Conservation (phyloP, 441 rosid genomes). For the Biscutella laevigata region DNA sequence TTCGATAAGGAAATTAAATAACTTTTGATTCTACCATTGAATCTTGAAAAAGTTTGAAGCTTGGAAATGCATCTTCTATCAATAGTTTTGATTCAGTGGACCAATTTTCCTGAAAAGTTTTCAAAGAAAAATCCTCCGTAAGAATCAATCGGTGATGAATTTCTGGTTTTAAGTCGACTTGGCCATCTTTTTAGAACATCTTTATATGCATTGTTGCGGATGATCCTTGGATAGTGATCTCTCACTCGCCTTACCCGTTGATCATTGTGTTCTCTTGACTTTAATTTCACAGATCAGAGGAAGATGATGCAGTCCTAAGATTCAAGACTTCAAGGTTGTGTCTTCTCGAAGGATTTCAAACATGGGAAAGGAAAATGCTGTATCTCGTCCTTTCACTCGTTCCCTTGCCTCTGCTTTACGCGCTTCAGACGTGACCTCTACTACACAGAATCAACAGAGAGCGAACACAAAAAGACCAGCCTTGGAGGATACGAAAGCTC, state of each 20-base stretch:
- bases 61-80: conserved; percentile 10
- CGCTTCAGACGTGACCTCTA: conserved; percentile 25
- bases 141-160: background rate
- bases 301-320: conserved; percentile 18
- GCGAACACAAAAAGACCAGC: conserved; percentile 49
- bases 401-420: conserved; percentile 53
- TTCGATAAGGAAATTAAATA: conserved; percentile 24
- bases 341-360: conserved; percentile 33
- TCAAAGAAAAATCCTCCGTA: background rate
- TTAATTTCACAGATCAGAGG: conserved; percentile 23
- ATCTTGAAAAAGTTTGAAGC: conserved; percentile 12
- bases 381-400: conserved; percentile 60
- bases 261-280: conserved; percentile 8
- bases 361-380: conserved; percentile 53
- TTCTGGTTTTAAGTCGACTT: background rate
- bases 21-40: conserved; percentile 18
- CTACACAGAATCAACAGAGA: conserved; percentile 33
- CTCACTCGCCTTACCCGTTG: background rate
- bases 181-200: background rate
- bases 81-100: conserved; percentile 14
- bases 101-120: conserved; percentile 10
- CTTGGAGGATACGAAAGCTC: conserved; percentile 37
- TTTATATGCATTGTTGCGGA: conserved; percentile 1
- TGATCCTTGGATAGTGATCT: background rate
- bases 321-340: conserved; percentile 28